These are phyloP conservation scores for Austroboletus eburneus DNA, from an alignment of 768 basidiomycete species.

Conservation along the genomic window DNA sequence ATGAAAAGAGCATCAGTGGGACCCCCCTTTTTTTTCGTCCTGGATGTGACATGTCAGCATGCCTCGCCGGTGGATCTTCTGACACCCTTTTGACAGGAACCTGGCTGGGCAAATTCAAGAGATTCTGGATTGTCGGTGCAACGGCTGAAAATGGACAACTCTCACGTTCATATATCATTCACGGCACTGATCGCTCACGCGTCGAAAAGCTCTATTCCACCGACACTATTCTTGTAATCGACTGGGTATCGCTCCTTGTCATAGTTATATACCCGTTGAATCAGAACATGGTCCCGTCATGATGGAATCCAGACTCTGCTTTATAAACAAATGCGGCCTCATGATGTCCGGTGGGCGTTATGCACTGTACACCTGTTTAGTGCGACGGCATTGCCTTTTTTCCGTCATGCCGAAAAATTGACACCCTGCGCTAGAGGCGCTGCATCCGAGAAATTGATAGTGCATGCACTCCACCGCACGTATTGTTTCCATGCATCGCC, in stretches of 20 bases:
- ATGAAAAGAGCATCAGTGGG: conserved; percentile 25
- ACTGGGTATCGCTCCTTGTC: conserved; percentile 11
- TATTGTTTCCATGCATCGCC: conserved; percentile 99
- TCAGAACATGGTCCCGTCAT: conserved; percentile 16
- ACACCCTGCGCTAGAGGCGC: conserved; percentile 94
- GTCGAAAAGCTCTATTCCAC: conserved; percentile 12
- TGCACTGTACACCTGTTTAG: conserved; percentile 8
- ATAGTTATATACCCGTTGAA: conserved; percentile 6
- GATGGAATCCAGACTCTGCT: conserved; percentile 25
- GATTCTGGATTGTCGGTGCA: conserved; percentile 31
- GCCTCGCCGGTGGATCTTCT: conserved; percentile 24
- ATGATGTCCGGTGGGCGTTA: conserved; percentile 3
- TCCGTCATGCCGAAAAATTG: conserved; percentile 56
- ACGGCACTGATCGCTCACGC: conserved; percentile 31
- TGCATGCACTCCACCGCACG: conserved; percentile 88
- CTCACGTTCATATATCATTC: conserved; percentile 36
- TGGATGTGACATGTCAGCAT: conserved; percentile 35
- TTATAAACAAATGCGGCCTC: conserved; percentile 11
- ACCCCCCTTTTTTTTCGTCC: conserved; percentile 20
- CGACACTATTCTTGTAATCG: conserved; percentile 24
- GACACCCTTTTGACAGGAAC: conserved; percentile 33
- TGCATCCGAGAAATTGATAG: conserved; percentile 88
- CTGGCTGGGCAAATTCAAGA: conserved; percentile 22
- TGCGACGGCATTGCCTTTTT: conserved; percentile 4
- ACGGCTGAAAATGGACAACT: conserved; percentile 20